A percentile compares a stretch with the other conserved stretches of the same genome.
Conservation (phyloP, 1,284 basidiomycete genomes). For the Ceratobasidium sp. region DNA sequence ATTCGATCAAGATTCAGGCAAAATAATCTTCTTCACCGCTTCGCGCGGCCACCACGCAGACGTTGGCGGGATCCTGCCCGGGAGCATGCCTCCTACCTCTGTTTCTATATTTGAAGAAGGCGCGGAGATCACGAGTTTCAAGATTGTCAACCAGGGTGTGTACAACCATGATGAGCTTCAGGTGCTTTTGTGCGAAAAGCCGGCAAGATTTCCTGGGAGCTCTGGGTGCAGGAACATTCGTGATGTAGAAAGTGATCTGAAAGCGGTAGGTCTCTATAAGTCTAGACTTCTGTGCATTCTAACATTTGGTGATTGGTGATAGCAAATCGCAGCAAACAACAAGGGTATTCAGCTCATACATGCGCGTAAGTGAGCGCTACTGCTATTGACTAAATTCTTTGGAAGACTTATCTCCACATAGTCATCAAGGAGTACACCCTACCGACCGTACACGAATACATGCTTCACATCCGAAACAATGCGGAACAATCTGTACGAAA, state of each 20-base stretch:
- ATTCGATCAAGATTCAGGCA: slow-evolving; percentile 63
- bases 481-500: slow-evolving; percentile 91
- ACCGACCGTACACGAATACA: slow-evolving; percentile 90
- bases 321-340: slow-evolving; percentile 97
- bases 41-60: slow-evolving; percentile 92
- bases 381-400: too few species aligned
- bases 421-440: slow-evolving; percentile 91
- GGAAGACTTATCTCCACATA: slow-evolving; percentile 52
- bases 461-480: slow-evolving; percentile 91
- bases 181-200: slow-evolving; percentile 87
- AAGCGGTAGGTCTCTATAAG: slow-evolving; percentile 71
- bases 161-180: slow-evolving; percentile 84
- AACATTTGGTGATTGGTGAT: slow-evolving; percentile 4
- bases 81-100: slow-evolving; percentile 94
- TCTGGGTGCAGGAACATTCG: slow-evolving; percentile 86
- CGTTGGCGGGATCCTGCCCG: slow-evolving; percentile 79
- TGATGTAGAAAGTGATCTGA: slow-evolving; percentile 93
- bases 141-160: slow-evolving; percentile 86
- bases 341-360: slow-evolving; percentile 90
- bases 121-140: slow-evolving; percentile 92
- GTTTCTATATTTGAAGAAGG: slow-evolving; percentile 95
- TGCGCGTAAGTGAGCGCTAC: slow-evolving; percentile 73
- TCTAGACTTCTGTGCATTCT: slow-evolving; percentile 6
- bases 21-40: slow-evolving; percentile 94
- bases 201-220: slow-evolving; percentile 85